phyloP scores from a whole-genome alignment of 495 filamentous ascomycete species.

The Tricharina praecox region DNA sequence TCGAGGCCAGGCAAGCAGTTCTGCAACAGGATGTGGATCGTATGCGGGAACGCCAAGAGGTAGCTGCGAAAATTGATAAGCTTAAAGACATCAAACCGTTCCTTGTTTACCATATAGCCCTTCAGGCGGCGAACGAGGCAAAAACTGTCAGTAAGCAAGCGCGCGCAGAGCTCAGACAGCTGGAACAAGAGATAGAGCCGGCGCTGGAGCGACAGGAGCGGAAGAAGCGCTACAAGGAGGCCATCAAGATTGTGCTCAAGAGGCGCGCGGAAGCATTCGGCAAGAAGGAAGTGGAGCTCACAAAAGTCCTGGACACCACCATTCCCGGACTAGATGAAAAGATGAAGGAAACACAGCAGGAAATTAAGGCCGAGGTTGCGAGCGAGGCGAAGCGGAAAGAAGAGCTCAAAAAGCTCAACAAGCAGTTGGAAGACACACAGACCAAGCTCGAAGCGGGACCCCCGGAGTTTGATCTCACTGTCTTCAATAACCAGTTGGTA shows the following conservation, averaged over 20 bases:
- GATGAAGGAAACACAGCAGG: constrained; percentile 38
- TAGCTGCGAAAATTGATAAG: constrained; percentile 47
- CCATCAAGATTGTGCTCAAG: constrained; percentile 13
- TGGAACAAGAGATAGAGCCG: constrained; percentile 49
- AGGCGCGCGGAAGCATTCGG: neutral
- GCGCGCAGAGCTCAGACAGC: constrained; percentile 36
- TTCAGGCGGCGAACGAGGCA: too few relatives aligned
- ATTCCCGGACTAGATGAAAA: constrained; percentile 34
- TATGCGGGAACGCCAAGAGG: constrained; percentile 52
- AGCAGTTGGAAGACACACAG: constrained; percentile 28
- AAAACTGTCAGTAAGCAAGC: too few relatives aligned
- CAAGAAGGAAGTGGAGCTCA: constrained; percentile 34
- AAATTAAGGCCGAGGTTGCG: constrained; percentile 42
- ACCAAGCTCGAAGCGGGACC: constrained; percentile 33
- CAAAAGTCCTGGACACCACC: constrained; percentile 39
- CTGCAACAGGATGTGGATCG: constrained; percentile 71
- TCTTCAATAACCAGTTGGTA: constrained; percentile 41
- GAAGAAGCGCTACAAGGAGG: constrained; percentile 44
- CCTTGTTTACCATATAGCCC: too few relatives aligned
- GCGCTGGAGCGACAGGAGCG: constrained; percentile 44
- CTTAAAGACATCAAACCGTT: constrained; percentile 47
- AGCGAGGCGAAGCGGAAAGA: constrained; percentile 35
- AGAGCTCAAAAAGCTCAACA: constrained; percentile 29
- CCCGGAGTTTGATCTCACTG: constrained; percentile 33
- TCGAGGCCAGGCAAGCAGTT: constrained; percentile 57